These are phyloP conservation scores for Ambrosiella cleistominuta DNA, from an alignment of 2,329 filamentous ascomycete species.

Conservation along the genomic window DNA sequence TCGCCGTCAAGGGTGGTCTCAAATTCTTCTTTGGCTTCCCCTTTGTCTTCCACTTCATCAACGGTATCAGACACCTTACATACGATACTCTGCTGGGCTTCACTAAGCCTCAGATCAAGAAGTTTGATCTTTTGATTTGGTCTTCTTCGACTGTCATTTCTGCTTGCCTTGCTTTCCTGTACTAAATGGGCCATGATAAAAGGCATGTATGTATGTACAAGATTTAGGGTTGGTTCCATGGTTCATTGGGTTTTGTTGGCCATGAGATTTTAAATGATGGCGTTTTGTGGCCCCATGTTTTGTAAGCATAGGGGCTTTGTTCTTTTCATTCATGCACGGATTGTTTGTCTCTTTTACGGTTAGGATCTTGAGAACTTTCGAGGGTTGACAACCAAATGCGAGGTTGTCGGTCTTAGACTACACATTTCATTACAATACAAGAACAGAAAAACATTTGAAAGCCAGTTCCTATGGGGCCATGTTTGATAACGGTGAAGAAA, in stretches of 20 bases:
- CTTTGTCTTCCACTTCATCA: conserved; percentile 39
- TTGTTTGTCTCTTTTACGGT: background rate
- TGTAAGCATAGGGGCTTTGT: background rate
- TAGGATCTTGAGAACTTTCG: background rate
- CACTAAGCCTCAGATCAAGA: conserved; percentile 28
- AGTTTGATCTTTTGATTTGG: conserved; percentile 32
- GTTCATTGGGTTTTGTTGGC: background rate
- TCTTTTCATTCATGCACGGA: background rate
- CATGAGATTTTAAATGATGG: no score
- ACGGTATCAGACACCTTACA: conserved; percentile 36
- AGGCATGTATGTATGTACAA: background rate
- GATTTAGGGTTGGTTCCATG: background rate
- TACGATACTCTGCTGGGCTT: conserved; percentile 37
- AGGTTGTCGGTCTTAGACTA: background rate
- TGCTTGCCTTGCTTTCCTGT: conserved; percentile 30
- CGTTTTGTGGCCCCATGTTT: background rate
- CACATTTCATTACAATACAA: background rate
- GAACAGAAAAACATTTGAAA: background rate
- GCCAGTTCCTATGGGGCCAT: background rate
- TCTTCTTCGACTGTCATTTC: conserved; percentile 25
- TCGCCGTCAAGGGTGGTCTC: conserved; percentile 38
- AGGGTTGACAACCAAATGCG: background rate
- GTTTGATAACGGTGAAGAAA: background rate
- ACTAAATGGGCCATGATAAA: conserved; percentile 19
- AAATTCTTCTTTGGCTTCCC: conserved; percentile 41